Conservation (phyloP, 805 yeast species). For the Myxozyma monticola region DNA sequence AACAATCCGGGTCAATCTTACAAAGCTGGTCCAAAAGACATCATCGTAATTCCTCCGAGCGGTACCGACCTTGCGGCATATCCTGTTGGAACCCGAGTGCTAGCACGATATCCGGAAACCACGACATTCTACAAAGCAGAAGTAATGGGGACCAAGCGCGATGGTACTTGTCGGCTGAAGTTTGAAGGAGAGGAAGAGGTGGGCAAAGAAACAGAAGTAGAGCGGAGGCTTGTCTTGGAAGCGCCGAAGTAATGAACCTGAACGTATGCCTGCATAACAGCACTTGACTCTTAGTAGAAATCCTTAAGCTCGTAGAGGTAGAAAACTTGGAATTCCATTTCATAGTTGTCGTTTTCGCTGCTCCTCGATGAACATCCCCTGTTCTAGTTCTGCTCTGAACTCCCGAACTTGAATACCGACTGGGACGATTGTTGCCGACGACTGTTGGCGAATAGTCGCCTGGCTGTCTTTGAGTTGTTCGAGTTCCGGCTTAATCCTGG, state of each 20-base stretch:
- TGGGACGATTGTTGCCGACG: slow-evolving; percentile 13
- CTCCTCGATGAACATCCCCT: slow-evolving; percentile 9
- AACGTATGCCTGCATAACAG: no score
- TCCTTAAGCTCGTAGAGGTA: no score
- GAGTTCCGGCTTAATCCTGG: no score
- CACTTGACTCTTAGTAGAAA: no score
- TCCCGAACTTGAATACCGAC: slow-evolving; percentile 16
- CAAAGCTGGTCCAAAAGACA: slow-evolving; percentile 78
- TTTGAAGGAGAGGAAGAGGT: slow-evolving; percentile 98
- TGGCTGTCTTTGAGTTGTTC: slow-evolving; percentile 4
- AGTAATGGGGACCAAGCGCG: slow-evolving; percentile 74
- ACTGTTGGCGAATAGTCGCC: slow-evolving; percentile 8
- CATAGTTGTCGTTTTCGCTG: not conserved
- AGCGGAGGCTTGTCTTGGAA: slow-evolving; percentile 72
- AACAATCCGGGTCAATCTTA: slow-evolving; percentile 85
- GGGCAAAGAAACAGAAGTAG: slow-evolving; percentile 92
- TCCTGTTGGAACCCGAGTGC: slow-evolving; percentile 75
- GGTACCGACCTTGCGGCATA: slow-evolving; percentile 51
- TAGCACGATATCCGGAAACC: slow-evolving; percentile 96
- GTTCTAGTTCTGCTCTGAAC: slow-evolving; percentile 10
- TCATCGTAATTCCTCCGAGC: slow-evolving; percentile 66
- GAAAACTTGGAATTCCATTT: no score
- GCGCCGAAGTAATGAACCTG: slow-evolving; percentile 48
- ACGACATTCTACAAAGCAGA: slow-evolving; percentile 96
- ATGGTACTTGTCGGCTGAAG: slow-evolving; percentile 72